Base-by-base conservation (phyloP, 805 yeast genomes). In the Cyberlindnera nakhonratchasimensis region DNA sequence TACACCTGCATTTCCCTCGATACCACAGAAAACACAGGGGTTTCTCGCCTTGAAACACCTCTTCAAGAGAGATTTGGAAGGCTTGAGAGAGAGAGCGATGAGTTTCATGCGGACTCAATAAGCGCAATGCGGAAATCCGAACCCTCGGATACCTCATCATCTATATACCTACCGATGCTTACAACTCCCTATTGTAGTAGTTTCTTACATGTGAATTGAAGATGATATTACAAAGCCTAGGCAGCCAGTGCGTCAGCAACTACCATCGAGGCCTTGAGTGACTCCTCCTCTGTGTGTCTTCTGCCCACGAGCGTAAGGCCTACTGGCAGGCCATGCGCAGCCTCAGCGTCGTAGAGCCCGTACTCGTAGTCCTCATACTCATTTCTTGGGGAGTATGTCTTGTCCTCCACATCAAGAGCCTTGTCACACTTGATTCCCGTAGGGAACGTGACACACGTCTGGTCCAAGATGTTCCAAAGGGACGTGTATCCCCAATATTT, bases 401-500 rank as follows among this genome's bases (percentile, higher is more conserved):
- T 40, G 31, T 68, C 78, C 66, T 74, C 71, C 28, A 61, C 53
- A 57, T 82, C 89, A 34, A 72, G 45, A 5, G 48, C 44, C 21
- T 65, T 52, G 54, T 80, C 79, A 13, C 49, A 55, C 24, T 14
- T 35, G 20, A 47, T 26, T 18, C 52, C 52, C 5, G 86, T 73
- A 53, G 84, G 88, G 64, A 78, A 67, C 2, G 72, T 70, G 46
- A 81, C 75, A 29, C 80, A 76, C 31, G 95, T 89, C 55, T 77
- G 70, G 61, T 86, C 95, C 48, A 83, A 62, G 44, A 84, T 57
- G 64, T 85, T 85, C 76, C 79, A 86, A 48, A 82, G 70, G 2
- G 88, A 66, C 6, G 91, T 83, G 68, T 86, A 86, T 4, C 90
- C 84, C 90, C 93, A 86, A 63, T 82, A 82, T 59, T 74, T 76